Evolutionary conservation across 1,284 basidiomycete genomes (phyloP).

Genomic region (Ceratobasidium sp.): DNA sequence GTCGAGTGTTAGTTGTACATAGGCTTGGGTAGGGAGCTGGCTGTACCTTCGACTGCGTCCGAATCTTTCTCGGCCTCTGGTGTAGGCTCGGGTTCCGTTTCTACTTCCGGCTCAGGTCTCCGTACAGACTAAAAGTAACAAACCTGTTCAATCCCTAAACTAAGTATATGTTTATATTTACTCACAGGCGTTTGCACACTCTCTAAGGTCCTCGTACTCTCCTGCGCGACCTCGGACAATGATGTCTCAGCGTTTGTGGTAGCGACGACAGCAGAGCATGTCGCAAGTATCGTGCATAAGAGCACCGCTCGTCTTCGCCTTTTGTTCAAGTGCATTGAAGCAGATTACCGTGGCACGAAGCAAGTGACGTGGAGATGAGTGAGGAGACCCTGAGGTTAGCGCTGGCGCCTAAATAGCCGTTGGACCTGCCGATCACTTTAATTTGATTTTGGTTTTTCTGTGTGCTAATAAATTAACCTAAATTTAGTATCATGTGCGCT

Average conservation of each 20-base stretch:
- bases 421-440: too few species aligned
- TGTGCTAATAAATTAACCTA: too few species aligned
- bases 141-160: background rate
- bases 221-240: background rate
- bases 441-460: too few species aligned
- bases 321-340: background rate
- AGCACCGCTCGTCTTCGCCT: slow-evolving; percentile 1
- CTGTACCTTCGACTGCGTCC: background rate
- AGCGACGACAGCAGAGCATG: background rate
- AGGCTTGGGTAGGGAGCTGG: background rate
- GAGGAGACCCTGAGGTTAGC: background rate
- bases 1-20: background rate
- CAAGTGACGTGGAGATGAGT: slow-evolving; percentile 7
- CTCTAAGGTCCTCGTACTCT: background rate
- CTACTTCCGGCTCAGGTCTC: background rate
- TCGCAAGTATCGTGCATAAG: background rate
- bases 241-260: background rate
- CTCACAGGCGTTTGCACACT: background rate
- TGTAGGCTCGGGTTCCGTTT: background rate
- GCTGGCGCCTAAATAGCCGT: background rate
- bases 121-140: background rate
- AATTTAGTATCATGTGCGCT: too few species aligned
- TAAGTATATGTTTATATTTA: background rate
- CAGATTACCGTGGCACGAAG: slow-evolving; percentile 11
- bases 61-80: too few species aligned